Evolutionary conservation across 2,329 filamentous ascomycete genomes (phyloP), one percentile per base, ranked within the genome.

Genomic region (Thelonectria blattea): DNA sequence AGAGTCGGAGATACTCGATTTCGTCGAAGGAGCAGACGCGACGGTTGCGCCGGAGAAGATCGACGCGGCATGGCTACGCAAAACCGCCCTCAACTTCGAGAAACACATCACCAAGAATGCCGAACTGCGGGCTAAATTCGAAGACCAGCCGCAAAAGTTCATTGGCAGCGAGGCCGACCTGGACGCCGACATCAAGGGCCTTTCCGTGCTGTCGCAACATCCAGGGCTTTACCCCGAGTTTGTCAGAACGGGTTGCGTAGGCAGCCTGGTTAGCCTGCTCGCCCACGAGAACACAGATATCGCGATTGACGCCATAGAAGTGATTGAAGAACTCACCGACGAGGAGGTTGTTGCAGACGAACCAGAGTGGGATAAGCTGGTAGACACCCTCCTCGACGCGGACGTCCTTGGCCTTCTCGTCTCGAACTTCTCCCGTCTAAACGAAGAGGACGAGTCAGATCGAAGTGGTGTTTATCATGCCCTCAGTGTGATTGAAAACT

Each of bases 201-300:
- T 98, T 60, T 95, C 92, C 45, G 90, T 97, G 65, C 80, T 99
- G 2, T 88, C 91, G 5, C 93, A 99, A 70, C 91, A 98, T 72
- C 85, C 93, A 3, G 89, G 91, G 62, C 83, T 97, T 18, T 97
- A 95, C 75, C 80, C 80, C 12, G 91, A 96, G 62, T 93, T 97
- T 71, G 88, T 90, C 32, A 88, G 87, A 66, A 81, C 93, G 52
- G 91, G 91, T 18, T 91, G 88, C 60, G 87, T 88, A 1, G 85
- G 78, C 5, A 93, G 89, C 56, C 77, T 99, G 52, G 92, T 96
- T 1, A 86, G 89, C 2, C 78, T 99, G 53, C 80, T 99, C 50
- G 90, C 94, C 15, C 95, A 99, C 74, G 95, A 99, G 70, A 99
- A 99, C 74, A 94, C 93, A 0, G 95, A 99, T 72, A 96, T 99